Percentiles rank a stretch among this genome's conserved stretches.
These are phyloP conservation scores for Cordyceps cateniannulata DNA, from an alignment of 2,329 filamentous ascomycete species.

Conservation along the genomic window DNA sequence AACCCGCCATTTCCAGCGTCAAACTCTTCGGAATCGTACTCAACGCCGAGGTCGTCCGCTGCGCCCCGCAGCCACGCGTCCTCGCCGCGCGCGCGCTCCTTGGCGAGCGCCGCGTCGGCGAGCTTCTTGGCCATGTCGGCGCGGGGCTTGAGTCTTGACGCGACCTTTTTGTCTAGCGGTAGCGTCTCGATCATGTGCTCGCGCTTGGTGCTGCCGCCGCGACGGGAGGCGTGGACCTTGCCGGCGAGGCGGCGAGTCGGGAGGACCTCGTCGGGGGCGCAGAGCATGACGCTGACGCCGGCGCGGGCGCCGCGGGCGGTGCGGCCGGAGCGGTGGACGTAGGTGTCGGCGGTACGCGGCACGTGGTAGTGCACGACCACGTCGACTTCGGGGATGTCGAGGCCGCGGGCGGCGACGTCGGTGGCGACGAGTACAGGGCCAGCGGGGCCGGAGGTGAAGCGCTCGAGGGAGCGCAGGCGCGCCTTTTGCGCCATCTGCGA, in stretches of 20 bases:
- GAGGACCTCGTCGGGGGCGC: slow-evolving; percentile 82
- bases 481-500: slow-evolving; percentile 96
- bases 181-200: slow-evolving; percentile 71
- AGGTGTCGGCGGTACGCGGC: slow-evolving; percentile 82
- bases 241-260: slow-evolving; percentile 77
- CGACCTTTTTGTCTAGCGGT: slow-evolving; percentile 74
- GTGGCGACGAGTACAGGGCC: slow-evolving; percentile 76
- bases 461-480: slow-evolving; percentile 84
- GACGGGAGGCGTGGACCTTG: slow-evolving; percentile 70
- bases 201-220: slow-evolving; percentile 31
- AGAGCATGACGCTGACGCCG: slow-evolving; percentile 81
- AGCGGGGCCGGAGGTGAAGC: slow-evolving; percentile 62
- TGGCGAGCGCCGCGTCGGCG: slow-evolving; percentile 74
- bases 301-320: slow-evolving; percentile 76
- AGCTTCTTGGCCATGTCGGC: slow-evolving; percentile 80
- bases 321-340: slow-evolving; percentile 91
- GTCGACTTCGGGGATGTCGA: slow-evolving; percentile 87
- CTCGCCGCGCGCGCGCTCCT: slow-evolving; percentile 78
- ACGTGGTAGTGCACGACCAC: slow-evolving; percentile 94
- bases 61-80: slow-evolving; percentile 78
- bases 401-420: slow-evolving; percentile 85
- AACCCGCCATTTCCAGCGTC: slow-evolving; percentile 63
- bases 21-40: slow-evolving; percentile 87
- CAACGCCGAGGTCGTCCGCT: slow-evolving; percentile 87
- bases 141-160: slow-evolving; percentile 68